Evolutionary conservation across 2,329 filamentous ascomycete genomes (phyloP).

Genomic region (Cryphonectria naterciae): DNA sequence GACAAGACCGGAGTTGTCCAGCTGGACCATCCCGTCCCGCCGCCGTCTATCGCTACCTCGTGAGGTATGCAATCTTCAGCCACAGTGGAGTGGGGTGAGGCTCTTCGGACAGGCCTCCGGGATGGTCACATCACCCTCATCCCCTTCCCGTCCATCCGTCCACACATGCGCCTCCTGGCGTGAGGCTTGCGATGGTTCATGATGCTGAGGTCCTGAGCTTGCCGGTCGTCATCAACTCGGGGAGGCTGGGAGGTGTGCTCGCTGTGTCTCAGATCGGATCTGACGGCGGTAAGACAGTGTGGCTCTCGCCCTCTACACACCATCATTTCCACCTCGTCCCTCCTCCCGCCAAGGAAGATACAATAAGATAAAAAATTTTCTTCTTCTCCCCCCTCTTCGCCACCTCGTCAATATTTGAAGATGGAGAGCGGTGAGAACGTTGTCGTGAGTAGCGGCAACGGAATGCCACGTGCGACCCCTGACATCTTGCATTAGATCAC

Average conservation of each 20-base stretch:
- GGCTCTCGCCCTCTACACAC: slow-evolving; percentile 1
- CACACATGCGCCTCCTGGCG: slow-evolving; percentile 2
- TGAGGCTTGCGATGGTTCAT: slow-evolving; percentile 9
- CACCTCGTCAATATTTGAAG: slow-evolving; percentile 6
- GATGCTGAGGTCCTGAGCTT: neutral
- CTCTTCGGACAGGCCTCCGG: slow-evolving; percentile 29
- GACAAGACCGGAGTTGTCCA: slow-evolving; percentile 4
- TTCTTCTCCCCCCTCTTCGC: neutral
- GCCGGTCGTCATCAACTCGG: neutral
- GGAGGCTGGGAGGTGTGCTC: neutral
- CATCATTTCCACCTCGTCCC: neutral
- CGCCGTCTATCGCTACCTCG: neutral
- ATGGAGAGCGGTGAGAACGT: slow-evolving; percentile 20
- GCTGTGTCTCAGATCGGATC: slow-evolving; percentile 16
- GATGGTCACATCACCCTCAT: slow-evolving; percentile 22
- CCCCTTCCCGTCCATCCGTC: slow-evolving; percentile 9
- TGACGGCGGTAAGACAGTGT: slow-evolving; percentile 21
- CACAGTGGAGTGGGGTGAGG: slow-evolving; percentile 25
- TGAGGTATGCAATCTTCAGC: slow-evolving; percentile 21
- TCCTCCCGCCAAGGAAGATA: neutral
- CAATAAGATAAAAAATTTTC: neutral
- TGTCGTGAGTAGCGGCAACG: slow-evolving; percentile 1
- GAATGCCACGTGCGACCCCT: slow-evolving; percentile 14
- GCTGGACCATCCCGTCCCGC: slow-evolving; percentile 2
- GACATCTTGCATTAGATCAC: slow-evolving; percentile 18